These are phyloP conservation scores for Collybia mongolica DNA, from an alignment of 768 basidiomycete genomes.

Conservation along the genomic window DNA sequence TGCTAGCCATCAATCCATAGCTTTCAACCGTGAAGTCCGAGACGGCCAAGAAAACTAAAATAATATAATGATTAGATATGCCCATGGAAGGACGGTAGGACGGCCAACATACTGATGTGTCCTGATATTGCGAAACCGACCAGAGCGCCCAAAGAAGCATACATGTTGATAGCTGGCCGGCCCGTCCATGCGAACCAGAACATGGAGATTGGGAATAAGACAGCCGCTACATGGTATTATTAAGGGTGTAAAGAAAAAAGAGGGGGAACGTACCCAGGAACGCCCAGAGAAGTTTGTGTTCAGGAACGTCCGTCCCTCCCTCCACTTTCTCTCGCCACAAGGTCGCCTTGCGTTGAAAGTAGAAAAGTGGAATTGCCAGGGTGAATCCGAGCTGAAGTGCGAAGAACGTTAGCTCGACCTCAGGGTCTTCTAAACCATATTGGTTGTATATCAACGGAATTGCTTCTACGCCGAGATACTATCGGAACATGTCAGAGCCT, in stretches of 20 bases:
- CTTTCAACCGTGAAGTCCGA: constrained; percentile 22
- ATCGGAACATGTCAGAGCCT: not conserved
- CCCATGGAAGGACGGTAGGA: not conserved
- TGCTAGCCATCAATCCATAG: constrained; percentile 20
- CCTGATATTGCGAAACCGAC: constrained; percentile 17
- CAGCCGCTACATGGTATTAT: constrained; percentile 10
- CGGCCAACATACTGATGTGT: constrained; percentile 14
- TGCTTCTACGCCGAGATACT: constrained; percentile 21
- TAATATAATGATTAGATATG: not conserved
- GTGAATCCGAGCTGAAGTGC: constrained; percentile 15
- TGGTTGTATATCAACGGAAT: constrained; percentile 18
- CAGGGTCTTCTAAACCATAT: constrained; percentile 12
- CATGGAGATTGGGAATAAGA: constrained; percentile 20
- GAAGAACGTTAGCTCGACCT: constrained; percentile 15
- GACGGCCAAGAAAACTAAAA: constrained; percentile 17
- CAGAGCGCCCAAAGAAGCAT: constrained; percentile 17
- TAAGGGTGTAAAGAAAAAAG: not conserved
- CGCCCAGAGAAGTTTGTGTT: constrained; percentile 20
- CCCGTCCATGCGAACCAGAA: constrained; percentile 22
- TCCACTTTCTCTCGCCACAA: constrained; percentile 16
- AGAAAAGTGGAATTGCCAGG: constrained; percentile 17
- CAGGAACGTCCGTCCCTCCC: constrained; percentile 15
- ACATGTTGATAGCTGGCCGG: constrained; percentile 15
- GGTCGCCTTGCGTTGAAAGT: constrained; percentile 15
- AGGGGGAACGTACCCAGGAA: constrained; percentile 7